These are phyloP conservation scores for Plectosphaerella plurivora DNA, from an alignment of 2,329 filamentous ascomycete species.

Conservation along the genomic window DNA sequence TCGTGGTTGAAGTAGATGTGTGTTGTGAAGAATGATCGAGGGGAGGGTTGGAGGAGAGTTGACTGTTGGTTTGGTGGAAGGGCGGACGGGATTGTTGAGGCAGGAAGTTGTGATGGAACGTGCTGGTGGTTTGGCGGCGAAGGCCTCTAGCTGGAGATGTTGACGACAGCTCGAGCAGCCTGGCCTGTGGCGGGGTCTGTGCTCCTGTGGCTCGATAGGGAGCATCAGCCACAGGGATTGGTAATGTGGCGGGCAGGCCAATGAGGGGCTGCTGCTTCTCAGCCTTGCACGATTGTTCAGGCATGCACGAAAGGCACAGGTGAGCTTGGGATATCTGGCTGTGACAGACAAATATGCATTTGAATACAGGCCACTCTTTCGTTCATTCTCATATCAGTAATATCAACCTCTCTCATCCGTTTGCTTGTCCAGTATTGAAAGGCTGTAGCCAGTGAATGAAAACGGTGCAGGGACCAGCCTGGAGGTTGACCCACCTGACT, in stretches of 20 bases:
- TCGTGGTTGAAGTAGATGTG: constrained; percentile 33
- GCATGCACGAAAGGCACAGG: not conserved
- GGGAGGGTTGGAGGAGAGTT: not conserved
- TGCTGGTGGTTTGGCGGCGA: constrained; percentile 6
- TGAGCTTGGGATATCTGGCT: too few relatives aligned
- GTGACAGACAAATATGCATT: too few relatives aligned
- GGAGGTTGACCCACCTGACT: too few relatives aligned
- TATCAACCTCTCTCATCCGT: too few relatives aligned
- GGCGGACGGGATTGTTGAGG: constrained; percentile 2
- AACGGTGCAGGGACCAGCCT: too few relatives aligned
- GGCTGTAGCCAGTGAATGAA: too few relatives aligned
- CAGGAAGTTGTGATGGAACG: constrained; percentile 8
- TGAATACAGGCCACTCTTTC: too few relatives aligned
- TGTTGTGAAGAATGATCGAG: not conserved
- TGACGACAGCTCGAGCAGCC: constrained; percentile 27
- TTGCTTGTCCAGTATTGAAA: too few relatives aligned
- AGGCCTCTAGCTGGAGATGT: constrained; percentile 6
- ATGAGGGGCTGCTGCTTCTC: constrained; percentile 3
- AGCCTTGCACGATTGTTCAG: not conserved
- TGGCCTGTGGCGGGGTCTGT: constrained; percentile 16
- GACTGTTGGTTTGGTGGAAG: not conserved
- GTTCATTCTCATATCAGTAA: too few relatives aligned
- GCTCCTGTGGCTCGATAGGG: not conserved
- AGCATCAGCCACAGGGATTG: constrained; percentile 2
- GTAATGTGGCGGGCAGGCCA: not conserved